Evolutionary conservation across 495 filamentous ascomycete genomes (phyloP).

Genomic region (Recurvomyces mirabilis): DNA sequence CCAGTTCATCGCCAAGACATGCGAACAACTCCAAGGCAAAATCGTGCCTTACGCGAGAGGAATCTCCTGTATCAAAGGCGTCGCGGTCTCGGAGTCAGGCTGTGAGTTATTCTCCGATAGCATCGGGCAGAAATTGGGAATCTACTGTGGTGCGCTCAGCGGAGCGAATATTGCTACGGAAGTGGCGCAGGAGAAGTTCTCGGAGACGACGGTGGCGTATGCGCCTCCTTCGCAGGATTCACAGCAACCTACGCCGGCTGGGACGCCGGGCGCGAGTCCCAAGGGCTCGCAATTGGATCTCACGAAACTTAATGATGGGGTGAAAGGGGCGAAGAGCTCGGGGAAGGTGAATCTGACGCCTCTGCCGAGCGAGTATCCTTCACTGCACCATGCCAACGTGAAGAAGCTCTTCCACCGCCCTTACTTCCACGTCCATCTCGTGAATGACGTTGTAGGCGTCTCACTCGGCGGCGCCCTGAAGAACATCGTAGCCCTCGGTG

Average conservation of each 20-base stretch:
- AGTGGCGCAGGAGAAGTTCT: slow-evolving; percentile 90
- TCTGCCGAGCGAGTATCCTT: slow-evolving; percentile 67
- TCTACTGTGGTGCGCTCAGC: slow-evolving; percentile 93
- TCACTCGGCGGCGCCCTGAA: slow-evolving; percentile 93
- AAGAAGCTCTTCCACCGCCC: slow-evolving; percentile 86
- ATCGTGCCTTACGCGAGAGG: slow-evolving; percentile 86
- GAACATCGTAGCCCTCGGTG: slow-evolving; percentile 90
- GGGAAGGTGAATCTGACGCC: slow-evolving; percentile 47
- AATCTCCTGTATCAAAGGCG: slow-evolving; percentile 96
- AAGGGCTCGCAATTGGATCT: slow-evolving; percentile 40
- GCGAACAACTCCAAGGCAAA: slow-evolving; percentile 72
- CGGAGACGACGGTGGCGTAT: slow-evolving; percentile 92
- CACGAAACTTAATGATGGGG: slow-evolving; percentile 42
- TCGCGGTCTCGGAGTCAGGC: slow-evolving; percentile 73
- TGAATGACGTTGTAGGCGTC: slow-evolving; percentile 86
- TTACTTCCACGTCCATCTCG: slow-evolving; percentile 92
- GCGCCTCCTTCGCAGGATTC: slow-evolving; percentile 81
- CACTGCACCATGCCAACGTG: slow-evolving; percentile 66
- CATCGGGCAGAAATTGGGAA: slow-evolving; percentile 77
- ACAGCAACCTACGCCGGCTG: slow-evolving; percentile 52
- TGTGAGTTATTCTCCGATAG: slow-evolving; percentile 86
- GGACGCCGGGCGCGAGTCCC: slow-evolving; percentile 38
- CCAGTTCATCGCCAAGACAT: slow-evolving; percentile 88
- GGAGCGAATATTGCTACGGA: slow-evolving; percentile 96
- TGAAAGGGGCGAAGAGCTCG: neutral